A percentile compares a stretch with the other conserved stretches of the same genome.
Evolutionary conservation across 495 filamentous ascomycete species (phyloP).

Genomic region (Aspergillus saccharolyticus): DNA sequence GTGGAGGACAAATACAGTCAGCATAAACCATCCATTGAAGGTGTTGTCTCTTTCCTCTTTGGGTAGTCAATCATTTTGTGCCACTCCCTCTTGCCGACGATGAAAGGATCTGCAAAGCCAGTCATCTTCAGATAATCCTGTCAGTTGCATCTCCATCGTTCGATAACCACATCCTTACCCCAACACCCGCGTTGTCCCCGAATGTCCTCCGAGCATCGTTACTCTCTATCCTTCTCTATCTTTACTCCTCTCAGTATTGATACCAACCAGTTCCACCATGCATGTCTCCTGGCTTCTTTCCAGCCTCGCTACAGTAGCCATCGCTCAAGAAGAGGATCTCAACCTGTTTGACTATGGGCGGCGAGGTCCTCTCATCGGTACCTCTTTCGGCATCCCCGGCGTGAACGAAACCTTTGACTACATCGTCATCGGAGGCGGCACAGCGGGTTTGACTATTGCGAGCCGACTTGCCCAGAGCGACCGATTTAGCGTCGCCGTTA

Average conservation of each 20-base stretch:
- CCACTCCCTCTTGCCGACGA: no score
- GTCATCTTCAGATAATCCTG: no score
- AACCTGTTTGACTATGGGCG: slow-evolving; percentile 18
- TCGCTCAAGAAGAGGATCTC: slow-evolving; percentile 5
- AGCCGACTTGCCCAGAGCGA: slow-evolving; percentile 29
- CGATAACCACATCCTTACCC: background rate
- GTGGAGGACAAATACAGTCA: no score
- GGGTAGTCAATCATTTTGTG: no score
- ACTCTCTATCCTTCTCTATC: background rate
- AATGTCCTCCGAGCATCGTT: background rate
- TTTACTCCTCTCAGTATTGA: background rate
- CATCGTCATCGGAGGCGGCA: slow-evolving; percentile 38
- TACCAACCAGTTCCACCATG: background rate
- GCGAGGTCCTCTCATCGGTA: slow-evolving; percentile 14
- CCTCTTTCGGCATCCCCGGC: slow-evolving; percentile 12
- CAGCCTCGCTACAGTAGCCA: slow-evolving; percentile 1
- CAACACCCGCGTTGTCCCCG: background rate
- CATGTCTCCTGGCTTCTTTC: background rate
- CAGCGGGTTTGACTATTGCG: slow-evolving; percentile 37
- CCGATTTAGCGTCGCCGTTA: slow-evolving; percentile 34
- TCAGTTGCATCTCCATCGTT: no score
- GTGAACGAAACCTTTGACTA: slow-evolving; percentile 28
- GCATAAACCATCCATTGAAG: no score
- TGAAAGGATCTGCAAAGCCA: no score
- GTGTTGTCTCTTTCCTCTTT: no score